Percentiles rank a stretch among this genome's conserved stretches.
These are phyloP conservation scores for Colletotrichum viniferum DNA, from an alignment of 2,329 filamentous ascomycete species.

Conservation along the genomic window DNA sequence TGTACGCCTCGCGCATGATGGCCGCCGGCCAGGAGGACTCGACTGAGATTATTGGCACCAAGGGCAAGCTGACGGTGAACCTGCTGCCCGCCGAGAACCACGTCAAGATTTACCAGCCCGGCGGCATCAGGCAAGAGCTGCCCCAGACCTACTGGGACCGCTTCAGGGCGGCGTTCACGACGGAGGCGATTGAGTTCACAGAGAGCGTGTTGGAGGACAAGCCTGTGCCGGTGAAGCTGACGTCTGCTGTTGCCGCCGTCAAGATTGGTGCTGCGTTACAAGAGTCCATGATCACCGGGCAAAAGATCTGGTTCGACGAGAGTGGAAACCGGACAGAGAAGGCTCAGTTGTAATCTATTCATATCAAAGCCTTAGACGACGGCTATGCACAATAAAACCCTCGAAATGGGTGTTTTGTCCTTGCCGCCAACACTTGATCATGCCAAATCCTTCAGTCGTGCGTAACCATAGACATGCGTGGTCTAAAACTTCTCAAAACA, in stretches of 20 bases:
- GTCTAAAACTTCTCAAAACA: neutral
- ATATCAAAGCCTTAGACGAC: neutral
- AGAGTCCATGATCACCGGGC: conserved; percentile 56
- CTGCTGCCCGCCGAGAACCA: conserved; percentile 58
- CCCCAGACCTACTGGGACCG: conserved; percentile 66
- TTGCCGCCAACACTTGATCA: neutral
- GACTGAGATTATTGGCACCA: conserved; percentile 70
- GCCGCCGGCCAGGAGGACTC: conserved; percentile 70
- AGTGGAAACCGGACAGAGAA: conserved; percentile 14
- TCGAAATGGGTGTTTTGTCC: neutral
- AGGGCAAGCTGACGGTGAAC: conserved; percentile 67
- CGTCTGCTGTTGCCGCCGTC: conserved; percentile 62
- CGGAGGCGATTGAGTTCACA: conserved; percentile 67
- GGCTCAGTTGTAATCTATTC: neutral
- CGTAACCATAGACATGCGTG: neutral
- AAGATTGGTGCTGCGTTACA: conserved; percentile 66
- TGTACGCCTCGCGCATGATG: conserved; percentile 71
- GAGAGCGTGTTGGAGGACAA: conserved; percentile 60
- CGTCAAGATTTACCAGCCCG: conserved; percentile 57
- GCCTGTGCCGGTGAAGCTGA: conserved; percentile 58
- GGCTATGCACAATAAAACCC: neutral
- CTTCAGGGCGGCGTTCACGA: conserved; percentile 67
- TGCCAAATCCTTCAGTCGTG: neutral
- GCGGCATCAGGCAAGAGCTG: conserved; percentile 63
- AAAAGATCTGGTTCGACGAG: conserved; percentile 65